Evolutionary conservation across 805 yeast species (phyloP), one percentile per base, ranked within the genome.

Genomic region (Ogataea neopini): DNA sequence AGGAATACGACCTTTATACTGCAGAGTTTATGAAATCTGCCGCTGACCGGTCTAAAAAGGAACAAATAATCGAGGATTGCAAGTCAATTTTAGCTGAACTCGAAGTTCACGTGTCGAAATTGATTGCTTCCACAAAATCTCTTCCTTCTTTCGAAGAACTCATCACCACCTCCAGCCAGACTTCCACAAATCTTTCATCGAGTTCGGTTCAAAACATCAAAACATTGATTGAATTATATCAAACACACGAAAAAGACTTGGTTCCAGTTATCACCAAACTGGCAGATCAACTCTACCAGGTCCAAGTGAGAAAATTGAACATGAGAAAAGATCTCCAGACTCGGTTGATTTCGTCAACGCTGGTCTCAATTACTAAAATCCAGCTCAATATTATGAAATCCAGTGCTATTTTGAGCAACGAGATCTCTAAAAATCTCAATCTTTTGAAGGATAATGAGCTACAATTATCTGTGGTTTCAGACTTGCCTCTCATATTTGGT

Each of bases 401-500:
- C 0, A 69, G 64, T 18, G 63, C 60, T 17, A 20, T 48, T 1
- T 43, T 75, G 10, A 50, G 63, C 4, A 61, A 57, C 18, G 72
- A 69, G 5, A 57, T 72, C 33, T 54, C 65, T 8, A 59, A 54
- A 13, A 61, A 61, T 36, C 50, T 74, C 17, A 53, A 61, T 11
- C 30, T 45, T 1, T 48, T 72, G n/a, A 71, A 64, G 48, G 60
- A 58, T 4, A 43, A 50, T 20, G 73, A 71, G 47, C 47, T 67
- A 8, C 61, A 57, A 19, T 46, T 67, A 11, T 64, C 68, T 10
- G 52, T 61, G 10, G 79, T 84, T 0, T 72, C 79, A 11, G 94
- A 87, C 60, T 60, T 87, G 22, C 96, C 96, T 0, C 60, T 86
- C 10, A 64, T 86, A 1, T 84, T 86, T 61, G 94, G 94, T 1